A percentile compares a stretch with the other conserved stretches of the same genome.
Conservation (phyloP, 257 asterid genomes). For the Rubia yunnanensis region DNA sequence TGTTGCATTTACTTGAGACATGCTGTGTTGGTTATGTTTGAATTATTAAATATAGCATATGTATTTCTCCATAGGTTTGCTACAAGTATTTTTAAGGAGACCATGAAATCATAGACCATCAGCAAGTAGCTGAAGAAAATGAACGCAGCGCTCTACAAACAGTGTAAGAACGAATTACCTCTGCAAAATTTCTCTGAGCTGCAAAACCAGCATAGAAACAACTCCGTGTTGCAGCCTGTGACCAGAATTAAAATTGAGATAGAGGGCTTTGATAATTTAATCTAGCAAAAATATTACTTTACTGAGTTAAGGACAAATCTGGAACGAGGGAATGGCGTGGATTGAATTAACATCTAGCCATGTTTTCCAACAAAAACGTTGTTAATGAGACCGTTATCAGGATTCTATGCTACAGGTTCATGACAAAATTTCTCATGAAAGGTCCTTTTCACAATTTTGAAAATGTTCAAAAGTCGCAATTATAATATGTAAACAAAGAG, state of each 20-base stretch:
- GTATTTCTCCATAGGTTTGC: not conserved
- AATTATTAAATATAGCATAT: not conserved
- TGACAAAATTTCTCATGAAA: not conserved
- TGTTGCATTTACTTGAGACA: not conserved
- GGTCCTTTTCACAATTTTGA: not conserved
- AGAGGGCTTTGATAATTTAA: not conserved
- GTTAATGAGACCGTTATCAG: not conserved
- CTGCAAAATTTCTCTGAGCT: constrained; percentile 96
- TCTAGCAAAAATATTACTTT: not conserved
- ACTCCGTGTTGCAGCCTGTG: constrained; percentile 95
- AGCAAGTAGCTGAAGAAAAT: not conserved
- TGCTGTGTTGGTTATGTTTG: not conserved
- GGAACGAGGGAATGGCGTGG: not conserved
- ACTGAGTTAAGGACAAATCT: not conserved
- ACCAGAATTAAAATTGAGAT: not conserved
- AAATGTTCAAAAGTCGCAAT: not conserved
- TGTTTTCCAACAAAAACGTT: not conserved
- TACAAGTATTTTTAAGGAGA: not conserved
- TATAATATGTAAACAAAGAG: not conserved
- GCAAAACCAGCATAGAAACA: constrained; percentile 99
- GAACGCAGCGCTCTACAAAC: not conserved
- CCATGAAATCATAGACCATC: not conserved
- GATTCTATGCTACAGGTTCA: not conserved
- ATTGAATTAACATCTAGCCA: not conserved
- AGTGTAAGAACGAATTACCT: constrained; percentile 36